Evolutionary conservation across 176 grass and related monocot species (phyloP).

Genomic region (Eleusine coracana): DNA sequence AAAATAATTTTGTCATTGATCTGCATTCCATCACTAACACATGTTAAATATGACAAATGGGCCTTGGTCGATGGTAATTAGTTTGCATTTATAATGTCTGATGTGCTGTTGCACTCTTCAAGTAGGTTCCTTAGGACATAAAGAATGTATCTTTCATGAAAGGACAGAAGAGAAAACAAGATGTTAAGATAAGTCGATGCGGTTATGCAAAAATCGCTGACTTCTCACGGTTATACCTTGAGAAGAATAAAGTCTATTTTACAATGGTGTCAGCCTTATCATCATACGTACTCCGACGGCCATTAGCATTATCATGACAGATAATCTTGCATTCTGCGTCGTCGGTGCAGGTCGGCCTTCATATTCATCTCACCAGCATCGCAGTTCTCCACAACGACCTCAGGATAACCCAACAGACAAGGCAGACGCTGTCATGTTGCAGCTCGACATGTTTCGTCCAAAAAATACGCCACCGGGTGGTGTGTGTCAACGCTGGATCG

Average conservation of each 20-base stretch:
- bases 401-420: constrained; percentile 37
- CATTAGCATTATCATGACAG: constrained; percentile 35
- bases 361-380: neutral
- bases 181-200: neutral
- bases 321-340: constrained; percentile 37
- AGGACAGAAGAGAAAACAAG: neutral
- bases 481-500: constrained; percentile 39
- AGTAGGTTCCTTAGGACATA: neutral
- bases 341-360: constrained; percentile 32
- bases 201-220: neutral
- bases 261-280: neutral
- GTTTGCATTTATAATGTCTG: neutral
- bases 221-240: neutral
- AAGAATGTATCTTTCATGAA: neutral
- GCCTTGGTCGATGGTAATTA: neutral
- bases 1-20: neutral
- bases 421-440: neutral
- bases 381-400: neutral
- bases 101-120: neutral
- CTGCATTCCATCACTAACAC: neutral
- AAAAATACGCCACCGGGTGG: neutral
- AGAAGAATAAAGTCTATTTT: neutral
- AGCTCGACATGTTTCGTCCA: constrained; percentile 15
- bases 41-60: neutral
- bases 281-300: neutral